phyloP scores from a whole-genome alignment of 2,329 filamentous ascomycete species.

The Colletotrichum euphorbiae region DNA sequence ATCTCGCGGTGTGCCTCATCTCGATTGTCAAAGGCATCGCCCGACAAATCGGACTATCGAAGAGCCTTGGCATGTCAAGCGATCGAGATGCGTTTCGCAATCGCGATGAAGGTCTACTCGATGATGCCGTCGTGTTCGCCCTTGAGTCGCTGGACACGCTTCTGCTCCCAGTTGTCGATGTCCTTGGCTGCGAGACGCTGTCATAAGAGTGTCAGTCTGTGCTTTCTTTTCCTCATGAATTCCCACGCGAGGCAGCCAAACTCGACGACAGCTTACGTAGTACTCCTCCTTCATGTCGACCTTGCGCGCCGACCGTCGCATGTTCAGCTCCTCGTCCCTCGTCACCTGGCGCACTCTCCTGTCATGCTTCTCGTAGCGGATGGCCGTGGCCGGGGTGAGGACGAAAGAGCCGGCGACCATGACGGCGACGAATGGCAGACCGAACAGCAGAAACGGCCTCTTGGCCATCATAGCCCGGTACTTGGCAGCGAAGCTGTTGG shows the following conservation, averaged over 20 bases:
- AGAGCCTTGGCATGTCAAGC: not conserved
- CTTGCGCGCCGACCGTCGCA: slow-evolving; percentile 77
- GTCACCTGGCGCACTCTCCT: slow-evolving; percentile 87
- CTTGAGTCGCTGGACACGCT: slow-evolving; percentile 87
- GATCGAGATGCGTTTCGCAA: slow-evolving; percentile 28
- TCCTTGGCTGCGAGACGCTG: slow-evolving; percentile 89
- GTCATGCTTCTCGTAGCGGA: slow-evolving; percentile 94
- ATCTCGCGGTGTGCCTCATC: slow-evolving; percentile 8
- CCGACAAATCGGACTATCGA: not conserved
- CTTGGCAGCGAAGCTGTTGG: slow-evolving; percentile 75
- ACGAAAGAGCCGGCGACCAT: slow-evolving; percentile 95
- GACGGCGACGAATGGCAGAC: slow-evolving; percentile 88
- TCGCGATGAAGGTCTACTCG: slow-evolving; percentile 47
- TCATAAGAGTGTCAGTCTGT: slow-evolving; percentile 46
- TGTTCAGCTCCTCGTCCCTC: slow-evolving; percentile 86
- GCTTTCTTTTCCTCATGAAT: slow-evolving; percentile 44
- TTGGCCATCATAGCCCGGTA: slow-evolving; percentile 82
- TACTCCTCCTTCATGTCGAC: slow-evolving; percentile 89
- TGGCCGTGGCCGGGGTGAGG: slow-evolving; percentile 90
- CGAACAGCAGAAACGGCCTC: slow-evolving; percentile 92
- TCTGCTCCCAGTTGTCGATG: slow-evolving; percentile 96
- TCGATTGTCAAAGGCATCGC: slow-evolving; percentile 4
- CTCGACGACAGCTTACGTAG: slow-evolving; percentile 70
- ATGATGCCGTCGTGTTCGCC: slow-evolving; percentile 91
- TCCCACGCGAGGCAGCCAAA: not conserved